Conservation (phyloP, 192 early-diverging fungal genomes). For the Mortierella claussenii region DNA sequence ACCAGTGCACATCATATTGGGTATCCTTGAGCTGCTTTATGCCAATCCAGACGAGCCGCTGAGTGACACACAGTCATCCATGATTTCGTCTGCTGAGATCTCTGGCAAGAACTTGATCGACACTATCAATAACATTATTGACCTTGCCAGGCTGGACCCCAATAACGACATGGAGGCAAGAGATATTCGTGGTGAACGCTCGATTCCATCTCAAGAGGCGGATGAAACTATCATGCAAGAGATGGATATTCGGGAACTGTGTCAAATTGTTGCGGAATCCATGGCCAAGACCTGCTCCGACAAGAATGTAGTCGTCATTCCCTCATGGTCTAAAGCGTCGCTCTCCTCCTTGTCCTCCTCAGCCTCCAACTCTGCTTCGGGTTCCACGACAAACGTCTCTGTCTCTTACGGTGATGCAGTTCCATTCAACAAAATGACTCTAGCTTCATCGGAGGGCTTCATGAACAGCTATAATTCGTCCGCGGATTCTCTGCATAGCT, state of each 20-base stretch:
- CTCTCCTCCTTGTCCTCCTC: constrained; percentile 26
- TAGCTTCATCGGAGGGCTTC: constrained; percentile 5
- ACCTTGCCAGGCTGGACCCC: constrained; percentile 31
- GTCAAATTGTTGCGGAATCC: constrained; percentile 33
- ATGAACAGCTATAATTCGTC: constrained; percentile 13
- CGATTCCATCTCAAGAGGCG: constrained; percentile 2
- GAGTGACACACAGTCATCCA: constrained; percentile 43
- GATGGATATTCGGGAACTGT: constrained; percentile 43
- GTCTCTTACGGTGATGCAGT: neutral
- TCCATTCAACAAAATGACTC: neutral
- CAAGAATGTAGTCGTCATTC: constrained; percentile 33
- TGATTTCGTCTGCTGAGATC: constrained; percentile 50
- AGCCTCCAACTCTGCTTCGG: constrained; percentile 6
- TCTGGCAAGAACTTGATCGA: constrained; percentile 53
- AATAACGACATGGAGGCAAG: constrained; percentile 24
- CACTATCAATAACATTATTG: constrained; percentile 37
- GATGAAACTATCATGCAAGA: constrained; percentile 25
- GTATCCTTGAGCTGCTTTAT: constrained; percentile 56
- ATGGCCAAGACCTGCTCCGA: constrained; percentile 38
- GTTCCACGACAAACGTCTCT: constrained; percentile 3
- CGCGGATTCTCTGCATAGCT: constrained; percentile 5
- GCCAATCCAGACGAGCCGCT: constrained; percentile 34
- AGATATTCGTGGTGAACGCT: constrained; percentile 3
- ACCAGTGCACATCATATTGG: constrained; percentile 64
- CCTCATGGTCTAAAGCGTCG: constrained; percentile 39